Evolutionary conservation across 2,329 filamentous ascomycete species (phyloP), one percentile per base, ranked within the genome.

Genomic region (Ophiostoma populinum): DNA sequence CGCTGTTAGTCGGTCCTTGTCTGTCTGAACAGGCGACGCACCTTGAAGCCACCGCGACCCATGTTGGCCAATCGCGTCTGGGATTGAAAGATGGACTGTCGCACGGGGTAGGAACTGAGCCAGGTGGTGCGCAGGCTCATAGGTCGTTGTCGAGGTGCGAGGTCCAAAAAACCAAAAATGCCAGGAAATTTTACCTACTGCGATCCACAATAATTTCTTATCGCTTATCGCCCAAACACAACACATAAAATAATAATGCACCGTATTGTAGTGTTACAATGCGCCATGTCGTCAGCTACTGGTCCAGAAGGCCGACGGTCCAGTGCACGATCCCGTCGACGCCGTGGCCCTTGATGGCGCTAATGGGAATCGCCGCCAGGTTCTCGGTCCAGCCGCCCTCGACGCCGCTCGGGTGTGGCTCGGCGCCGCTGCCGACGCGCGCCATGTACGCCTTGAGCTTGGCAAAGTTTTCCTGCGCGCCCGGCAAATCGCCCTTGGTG

Each of bases 321-420:
- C 80, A 73, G 46, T 81, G 72, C 15, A 80, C 67, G 37, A 90
- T 73, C 29, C 67, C 62, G 35, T 83, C 72, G 7, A 92, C 75
- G 3, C 87, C 86, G 51, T 94, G 75, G 5, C 80, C 81, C 39
- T 77, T 70, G 42, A 94, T 92, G 32, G 87, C 90, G 52, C 86
- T 92, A 32, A 95, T 75, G 0, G 90, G 90, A 40, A 95, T 74
- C 15, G 71, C 80, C 16, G 68, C 62, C 21, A 80, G 66, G 61
- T 75, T 56, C 55, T 65, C 54, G 50, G 59, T 55, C 76, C 76
- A 69, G 7, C 63, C 62, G 3, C 56, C 57, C 36, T 64, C 57
- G 19, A 73, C 59, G 6, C 67, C 70, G 45, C 80, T 86, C 0
- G 86, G 87, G 54, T 94, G 87, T 19, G 65, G 60, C 39, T 67